Percentiles rank a stretch among this genome's conserved stretches.
Conservation (phyloP, 208 protist genomes). For the Leishmania aethiopica region DNA sequence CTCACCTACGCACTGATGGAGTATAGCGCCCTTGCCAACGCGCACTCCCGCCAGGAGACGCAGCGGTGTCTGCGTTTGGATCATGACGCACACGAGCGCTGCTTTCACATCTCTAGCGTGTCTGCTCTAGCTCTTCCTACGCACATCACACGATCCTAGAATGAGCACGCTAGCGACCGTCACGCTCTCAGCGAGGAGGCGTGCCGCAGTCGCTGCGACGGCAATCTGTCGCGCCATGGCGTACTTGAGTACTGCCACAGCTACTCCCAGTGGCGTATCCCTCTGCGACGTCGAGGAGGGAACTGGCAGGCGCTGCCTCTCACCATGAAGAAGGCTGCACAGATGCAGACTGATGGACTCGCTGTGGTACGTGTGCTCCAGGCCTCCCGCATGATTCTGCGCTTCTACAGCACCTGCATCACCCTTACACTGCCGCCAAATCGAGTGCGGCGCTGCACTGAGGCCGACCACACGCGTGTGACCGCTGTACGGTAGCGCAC, state of each 20-base stretch:
- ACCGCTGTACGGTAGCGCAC: constrained; percentile 6
- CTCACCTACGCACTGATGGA: background rate
- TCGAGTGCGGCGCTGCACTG: background rate
- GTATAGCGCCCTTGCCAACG: constrained; percentile 6
- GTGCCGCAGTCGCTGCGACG: background rate
- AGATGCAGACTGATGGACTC: constrained; percentile 43
- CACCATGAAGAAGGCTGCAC: constrained; percentile 40
- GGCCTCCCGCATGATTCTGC: constrained; percentile 69
- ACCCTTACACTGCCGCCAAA: constrained; percentile 4
- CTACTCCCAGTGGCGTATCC: constrained; percentile 87
- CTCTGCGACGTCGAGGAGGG: constrained; percentile 67
- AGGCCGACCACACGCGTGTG: background rate
- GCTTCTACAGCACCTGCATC: constrained; percentile 76
- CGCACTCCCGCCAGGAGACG: constrained; percentile 6
- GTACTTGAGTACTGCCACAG: constrained; percentile 65
- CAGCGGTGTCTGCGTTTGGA: constrained; percentile 8
- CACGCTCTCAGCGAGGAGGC: constrained; percentile 27
- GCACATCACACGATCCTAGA: background rate
- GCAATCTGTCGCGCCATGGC: constrained; percentile 17
- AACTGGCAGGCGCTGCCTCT: constrained; percentile 71
- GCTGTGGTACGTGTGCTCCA: constrained; percentile 44
- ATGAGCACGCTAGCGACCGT: constrained; percentile 53
- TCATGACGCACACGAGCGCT: constrained; percentile 6
- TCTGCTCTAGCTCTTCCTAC: background rate
- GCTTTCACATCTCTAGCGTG: background rate